A percentile compares a stretch with the other conserved stretches of the same genome.
phyloP scores from a whole-genome alignment of 805 yeast species.

The Torulaspora gathmanii region DNA sequence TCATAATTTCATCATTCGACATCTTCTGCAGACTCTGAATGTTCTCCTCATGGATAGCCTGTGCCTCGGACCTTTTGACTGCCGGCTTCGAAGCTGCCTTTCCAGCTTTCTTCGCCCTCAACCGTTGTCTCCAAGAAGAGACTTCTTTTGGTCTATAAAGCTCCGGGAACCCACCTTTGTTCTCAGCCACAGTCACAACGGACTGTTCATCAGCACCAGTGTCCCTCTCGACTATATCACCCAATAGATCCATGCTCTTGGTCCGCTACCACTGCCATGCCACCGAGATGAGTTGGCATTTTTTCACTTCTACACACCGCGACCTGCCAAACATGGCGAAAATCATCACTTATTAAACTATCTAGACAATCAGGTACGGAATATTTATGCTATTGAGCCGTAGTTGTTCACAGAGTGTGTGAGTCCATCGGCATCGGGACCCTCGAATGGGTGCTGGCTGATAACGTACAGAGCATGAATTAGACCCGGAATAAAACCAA shows the following conservation, averaged over 20 bases:
- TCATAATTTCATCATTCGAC: constrained; percentile 59
- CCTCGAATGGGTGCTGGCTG: constrained; percentile 46
- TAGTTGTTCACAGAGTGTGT: constrained; percentile 11
- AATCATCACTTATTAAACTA: not conserved
- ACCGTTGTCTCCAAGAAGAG: constrained; percentile 48
- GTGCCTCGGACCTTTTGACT: constrained; percentile 51
- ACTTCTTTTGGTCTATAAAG: constrained; percentile 37
- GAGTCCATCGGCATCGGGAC: constrained; percentile 14
- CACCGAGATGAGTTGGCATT: not conserved
- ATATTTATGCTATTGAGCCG: constrained; percentile 14
- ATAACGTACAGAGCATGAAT: constrained; percentile 67
- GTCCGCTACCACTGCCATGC: not conserved
- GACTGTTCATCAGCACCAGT: constrained; percentile 21
- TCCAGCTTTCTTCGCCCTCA: constrained; percentile 12
- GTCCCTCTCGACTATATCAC: constrained; percentile 68
- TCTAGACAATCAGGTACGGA: not conserved
- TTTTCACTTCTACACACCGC: not conserved
- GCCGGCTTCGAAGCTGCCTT: not conserved
- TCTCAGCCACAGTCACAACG: not conserved
- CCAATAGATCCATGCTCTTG: constrained; percentile 56
- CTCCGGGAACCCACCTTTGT: constrained; percentile 32
- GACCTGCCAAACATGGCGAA: not conserved
- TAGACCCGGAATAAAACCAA: constrained; percentile 68
- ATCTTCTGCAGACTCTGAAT: constrained; percentile 54
- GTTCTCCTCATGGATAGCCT: constrained; percentile 73